A percentile compares a stretch with the other conserved stretches of the same genome.
These are phyloP conservation scores for Phyllosticta citriasiana DNA, from an alignment of 2,329 filamentous ascomycete genomes.

Conservation along the genomic window DNA sequence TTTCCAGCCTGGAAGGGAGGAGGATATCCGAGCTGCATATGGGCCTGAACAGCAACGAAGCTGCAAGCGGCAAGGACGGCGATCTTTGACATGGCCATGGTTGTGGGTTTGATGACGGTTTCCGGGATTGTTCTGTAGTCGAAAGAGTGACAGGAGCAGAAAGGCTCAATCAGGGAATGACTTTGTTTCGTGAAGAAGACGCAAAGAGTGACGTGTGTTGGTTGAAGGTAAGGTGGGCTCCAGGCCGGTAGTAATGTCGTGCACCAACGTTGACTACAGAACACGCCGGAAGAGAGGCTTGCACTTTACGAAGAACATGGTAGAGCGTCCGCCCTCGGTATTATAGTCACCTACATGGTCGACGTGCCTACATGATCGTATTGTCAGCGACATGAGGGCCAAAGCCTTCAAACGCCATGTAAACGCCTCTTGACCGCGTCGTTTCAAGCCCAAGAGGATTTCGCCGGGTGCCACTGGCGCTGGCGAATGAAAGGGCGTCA, in stretches of 20 bases:
- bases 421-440: neutral
- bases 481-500: neutral
- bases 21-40: slow-evolving; percentile 9
- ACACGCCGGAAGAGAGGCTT: neutral
- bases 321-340: neutral
- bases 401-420: neutral
- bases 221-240: neutral
- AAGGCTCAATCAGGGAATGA: neutral
- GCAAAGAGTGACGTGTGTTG: neutral
- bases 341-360: neutral
- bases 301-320: neutral
- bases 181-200: neutral
- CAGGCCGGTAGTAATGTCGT: neutral
- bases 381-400: neutral
- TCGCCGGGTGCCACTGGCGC: neutral
- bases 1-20: slow-evolving; percentile 8
- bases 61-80: neutral
- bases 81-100: neutral
- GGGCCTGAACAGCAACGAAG: slow-evolving; percentile 6
- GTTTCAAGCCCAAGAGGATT: neutral
- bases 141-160: neutral
- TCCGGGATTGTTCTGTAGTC: neutral
- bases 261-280: neutral
- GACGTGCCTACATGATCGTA: neutral
- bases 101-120: neutral